Conservation (phyloP, 2,329 filamentous ascomycete species). For the Diaporthe capsici region DNA sequence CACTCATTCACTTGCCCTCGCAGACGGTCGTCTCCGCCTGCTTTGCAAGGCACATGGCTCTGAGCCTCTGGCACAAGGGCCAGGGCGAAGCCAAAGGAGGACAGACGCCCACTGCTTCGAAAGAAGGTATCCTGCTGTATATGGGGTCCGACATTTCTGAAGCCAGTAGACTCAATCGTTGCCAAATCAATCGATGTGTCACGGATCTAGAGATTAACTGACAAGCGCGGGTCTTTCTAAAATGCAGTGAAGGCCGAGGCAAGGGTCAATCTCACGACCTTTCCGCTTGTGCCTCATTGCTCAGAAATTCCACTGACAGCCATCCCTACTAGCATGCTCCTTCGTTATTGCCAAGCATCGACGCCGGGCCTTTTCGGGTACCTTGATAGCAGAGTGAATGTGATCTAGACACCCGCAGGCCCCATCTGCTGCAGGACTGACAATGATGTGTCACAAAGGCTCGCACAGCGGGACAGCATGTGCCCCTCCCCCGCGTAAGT, state of each 20-base stretch:
- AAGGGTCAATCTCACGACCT: neutral
- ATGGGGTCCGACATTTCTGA: neutral
- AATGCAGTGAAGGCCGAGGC: neutral
- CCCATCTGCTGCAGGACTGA: neutral
- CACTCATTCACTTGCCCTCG: neutral
- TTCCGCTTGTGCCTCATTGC: neutral
- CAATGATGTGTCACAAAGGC: constrained; percentile 10
- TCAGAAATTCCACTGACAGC: neutral
- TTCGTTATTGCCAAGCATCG: constrained; percentile 12
- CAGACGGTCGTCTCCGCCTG: neutral
- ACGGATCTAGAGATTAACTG: neutral
- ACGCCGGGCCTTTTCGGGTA: constrained; percentile 16
- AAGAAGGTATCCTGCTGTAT: neutral
- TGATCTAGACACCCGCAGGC: neutral
- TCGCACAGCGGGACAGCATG: neutral
- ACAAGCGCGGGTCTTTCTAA: neutral
- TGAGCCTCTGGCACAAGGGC: neutral
- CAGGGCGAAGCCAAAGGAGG: neutral
- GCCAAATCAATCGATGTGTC: neutral
- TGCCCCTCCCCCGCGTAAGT: neutral
- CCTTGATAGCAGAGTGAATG: neutral
- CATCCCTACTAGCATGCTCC: constrained; percentile 26
- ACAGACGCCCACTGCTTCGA: neutral
- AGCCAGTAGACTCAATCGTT: neutral
- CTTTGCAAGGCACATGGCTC: neutral